phyloP scores from a whole-genome alignment of 1,284 basidiomycete species.

The Retiboletus fuscus region DNA sequence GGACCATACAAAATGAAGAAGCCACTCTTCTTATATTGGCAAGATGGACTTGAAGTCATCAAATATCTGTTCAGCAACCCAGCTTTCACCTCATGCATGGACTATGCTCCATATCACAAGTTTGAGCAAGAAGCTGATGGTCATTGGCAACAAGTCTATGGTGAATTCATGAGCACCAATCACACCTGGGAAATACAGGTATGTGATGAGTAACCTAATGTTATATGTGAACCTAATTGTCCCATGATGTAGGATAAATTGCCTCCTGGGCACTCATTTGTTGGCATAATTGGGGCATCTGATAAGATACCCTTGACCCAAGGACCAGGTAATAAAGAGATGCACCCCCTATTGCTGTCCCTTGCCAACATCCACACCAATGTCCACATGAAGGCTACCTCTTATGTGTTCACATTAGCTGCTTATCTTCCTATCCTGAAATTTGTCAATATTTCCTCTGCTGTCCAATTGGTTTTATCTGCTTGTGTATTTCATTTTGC shows the following conservation, averaged over 20 bases:
- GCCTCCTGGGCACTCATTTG: constrained; percentile 11
- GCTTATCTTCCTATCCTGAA: constrained; percentile 29
- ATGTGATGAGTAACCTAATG: background rate
- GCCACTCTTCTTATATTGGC: constrained; percentile 22
- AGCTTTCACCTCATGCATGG: background rate
- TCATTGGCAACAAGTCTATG: background rate
- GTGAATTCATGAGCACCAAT: no score
- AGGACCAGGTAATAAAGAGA: constrained; percentile 19
- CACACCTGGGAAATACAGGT: constrained; percentile 29
- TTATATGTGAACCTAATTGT: background rate
- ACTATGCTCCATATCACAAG: background rate
- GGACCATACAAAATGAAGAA: constrained; percentile 16
- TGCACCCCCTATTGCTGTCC: constrained; percentile 24
- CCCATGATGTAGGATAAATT: background rate
- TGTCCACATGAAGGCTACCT: constrained; percentile 23
- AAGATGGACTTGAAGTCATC: constrained; percentile 19
- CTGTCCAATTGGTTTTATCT: constrained; percentile 11
- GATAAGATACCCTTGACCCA: constrained; percentile 18
- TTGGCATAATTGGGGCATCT: constrained; percentile 25
- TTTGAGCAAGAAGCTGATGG: background rate
- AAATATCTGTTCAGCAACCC: constrained; percentile 9
- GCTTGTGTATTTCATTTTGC: background rate
- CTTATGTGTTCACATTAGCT: constrained; percentile 11
- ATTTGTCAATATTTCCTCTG: constrained; percentile 12
- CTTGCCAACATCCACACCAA: constrained; percentile 24